Conservation (phyloP, 2,329 filamentous ascomycete genomes). For the Tolypocladium paradoxum region DNA sequence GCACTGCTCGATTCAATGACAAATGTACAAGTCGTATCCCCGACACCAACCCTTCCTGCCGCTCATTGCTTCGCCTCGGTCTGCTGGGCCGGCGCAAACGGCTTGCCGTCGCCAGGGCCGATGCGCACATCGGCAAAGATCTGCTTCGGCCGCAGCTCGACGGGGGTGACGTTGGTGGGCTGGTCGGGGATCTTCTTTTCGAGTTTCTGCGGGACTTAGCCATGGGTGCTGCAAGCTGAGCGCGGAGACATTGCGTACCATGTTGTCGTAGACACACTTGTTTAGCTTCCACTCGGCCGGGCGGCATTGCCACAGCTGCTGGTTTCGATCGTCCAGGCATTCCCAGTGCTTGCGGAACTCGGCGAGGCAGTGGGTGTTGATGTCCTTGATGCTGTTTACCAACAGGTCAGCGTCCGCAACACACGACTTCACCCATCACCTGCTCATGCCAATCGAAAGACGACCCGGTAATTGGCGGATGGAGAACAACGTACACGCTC, state of each 20-base stretch:
- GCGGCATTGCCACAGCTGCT: constrained; percentile 93
- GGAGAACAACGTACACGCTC: constrained; percentile 64
- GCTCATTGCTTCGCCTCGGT: constrained; percentile 24
- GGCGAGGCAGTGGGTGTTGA: constrained; percentile 87
- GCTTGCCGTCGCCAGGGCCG: constrained; percentile 30
- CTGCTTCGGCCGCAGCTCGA: constrained; percentile 59
- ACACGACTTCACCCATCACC: background rate
- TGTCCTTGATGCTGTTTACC: constrained; percentile 65
- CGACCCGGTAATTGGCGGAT: background rate
- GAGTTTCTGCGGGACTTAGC: constrained; percentile 47
- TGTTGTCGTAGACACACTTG: constrained; percentile 88
- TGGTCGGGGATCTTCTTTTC: constrained; percentile 72
- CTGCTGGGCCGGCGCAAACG: constrained; percentile 23
- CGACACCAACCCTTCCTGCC: background rate
- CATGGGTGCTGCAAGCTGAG: too few species aligned
- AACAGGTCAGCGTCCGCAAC: constrained; percentile 3
- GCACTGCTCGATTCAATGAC: constrained; percentile 15
- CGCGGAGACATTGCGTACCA: constrained; percentile 49
- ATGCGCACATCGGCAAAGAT: constrained; percentile 47
- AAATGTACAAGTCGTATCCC: constrained; percentile 17
- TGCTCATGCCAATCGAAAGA: background rate
- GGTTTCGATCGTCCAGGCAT: constrained; percentile 95
- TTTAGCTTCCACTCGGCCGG: constrained; percentile 81
- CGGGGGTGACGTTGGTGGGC: constrained; percentile 57
- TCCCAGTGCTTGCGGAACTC: constrained; percentile 92